These are phyloP conservation scores for Penicillium frequentans DNA, from an alignment of 2,329 filamentous ascomycete species.

Conservation along the genomic window DNA sequence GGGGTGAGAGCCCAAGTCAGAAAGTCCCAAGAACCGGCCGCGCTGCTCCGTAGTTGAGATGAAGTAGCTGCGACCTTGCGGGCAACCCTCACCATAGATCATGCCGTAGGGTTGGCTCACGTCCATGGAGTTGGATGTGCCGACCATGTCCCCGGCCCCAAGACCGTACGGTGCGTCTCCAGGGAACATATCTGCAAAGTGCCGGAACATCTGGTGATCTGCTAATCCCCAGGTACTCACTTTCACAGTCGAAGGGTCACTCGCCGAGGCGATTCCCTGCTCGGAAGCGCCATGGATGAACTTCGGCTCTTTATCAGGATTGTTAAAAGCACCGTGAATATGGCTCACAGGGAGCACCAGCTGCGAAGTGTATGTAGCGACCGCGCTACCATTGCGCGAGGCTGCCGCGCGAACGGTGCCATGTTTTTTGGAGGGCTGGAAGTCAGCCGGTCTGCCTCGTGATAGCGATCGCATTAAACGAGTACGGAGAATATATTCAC, in stretches of 20 bases:
- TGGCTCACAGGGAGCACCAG: conserved; percentile 76
- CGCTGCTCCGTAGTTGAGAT: conserved; percentile 71
- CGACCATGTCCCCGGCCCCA: conserved; percentile 72
- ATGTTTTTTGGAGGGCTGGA: conserved; percentile 52
- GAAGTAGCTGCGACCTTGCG: conserved; percentile 78
- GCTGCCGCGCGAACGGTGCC: conserved; percentile 55
- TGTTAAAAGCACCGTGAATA: conserved; percentile 74
- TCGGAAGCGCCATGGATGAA: conserved; percentile 84
- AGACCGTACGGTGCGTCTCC: conserved; percentile 74
- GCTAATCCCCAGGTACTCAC: conserved; percentile 78
- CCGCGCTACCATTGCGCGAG: conserved; percentile 68
- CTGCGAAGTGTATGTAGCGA: conserved; percentile 83
- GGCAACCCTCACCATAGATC: conserved; percentile 81
- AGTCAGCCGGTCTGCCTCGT: conserved; percentile 71
- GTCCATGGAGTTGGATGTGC: conserved; percentile 83
- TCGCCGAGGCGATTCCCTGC: conserved; percentile 73
- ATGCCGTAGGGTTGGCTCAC: conserved; percentile 83
- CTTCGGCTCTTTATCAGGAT: conserved; percentile 69
- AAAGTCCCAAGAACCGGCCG: conserved; percentile 70
- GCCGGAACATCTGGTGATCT: conserved; percentile 71
- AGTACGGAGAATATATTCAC: conserved; percentile 89
- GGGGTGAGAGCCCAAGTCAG: conserved; percentile 61
- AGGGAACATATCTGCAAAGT: conserved; percentile 75
- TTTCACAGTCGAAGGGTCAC: conserved; percentile 74
- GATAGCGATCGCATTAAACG: conserved; percentile 77